Base-by-base conservation (phyloP, 2,329 filamentous ascomycete species). In the Clonostachys rosea region DNA sequence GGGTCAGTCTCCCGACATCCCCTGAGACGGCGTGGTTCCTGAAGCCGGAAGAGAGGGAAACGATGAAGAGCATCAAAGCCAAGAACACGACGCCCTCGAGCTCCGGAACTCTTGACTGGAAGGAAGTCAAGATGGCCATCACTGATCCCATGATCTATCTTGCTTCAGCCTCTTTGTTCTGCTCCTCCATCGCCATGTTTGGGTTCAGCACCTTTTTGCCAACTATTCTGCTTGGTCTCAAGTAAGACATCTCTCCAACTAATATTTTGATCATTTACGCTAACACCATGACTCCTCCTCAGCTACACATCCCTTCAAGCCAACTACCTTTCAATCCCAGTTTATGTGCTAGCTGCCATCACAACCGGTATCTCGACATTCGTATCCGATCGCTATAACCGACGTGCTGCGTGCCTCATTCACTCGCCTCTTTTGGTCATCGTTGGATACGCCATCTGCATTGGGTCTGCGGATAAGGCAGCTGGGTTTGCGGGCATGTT, bases 1-100 rank as follows among this genome's bases (percentile, higher is more conserved):
- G 66, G 56, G 66, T 62, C 53, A 65, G 72, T 54, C 68, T 75
- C 10, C 65, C 65, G 13, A 73, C 75, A 53, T 71, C 66, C 39
- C 70, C 71, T 0, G 57, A 61, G 20, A 66, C 56, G 6, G 65
- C 69, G 16, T 62, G 60, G 42, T 75, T 72, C 60, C 61, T 75
- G 17, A 64, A 62, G 11, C 55, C 64, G 10, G 57, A 66, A 5
- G 68, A 75, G 50, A 64, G 56, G n/a, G 47, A 48, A 16, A 54
- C 60, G 39, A 46, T 63, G 20, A 49, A 51, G 35, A 50, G 49
- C 10, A 54, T 58, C 35, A 53, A 61, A 43, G 47, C 52, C 36
- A 54, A 54, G 20, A 52, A 54, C 41, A 58, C 40, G 24, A 35
- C 56, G 24, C 53, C 59, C 49, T 55, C 55, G 50, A 65, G 64